Percentiles rank a stretch among this genome's conserved stretches.
phyloP scores from a whole-genome alignment of 1,139 yeast genomes.

The Sugiyamaella grinbergsii region DNA sequence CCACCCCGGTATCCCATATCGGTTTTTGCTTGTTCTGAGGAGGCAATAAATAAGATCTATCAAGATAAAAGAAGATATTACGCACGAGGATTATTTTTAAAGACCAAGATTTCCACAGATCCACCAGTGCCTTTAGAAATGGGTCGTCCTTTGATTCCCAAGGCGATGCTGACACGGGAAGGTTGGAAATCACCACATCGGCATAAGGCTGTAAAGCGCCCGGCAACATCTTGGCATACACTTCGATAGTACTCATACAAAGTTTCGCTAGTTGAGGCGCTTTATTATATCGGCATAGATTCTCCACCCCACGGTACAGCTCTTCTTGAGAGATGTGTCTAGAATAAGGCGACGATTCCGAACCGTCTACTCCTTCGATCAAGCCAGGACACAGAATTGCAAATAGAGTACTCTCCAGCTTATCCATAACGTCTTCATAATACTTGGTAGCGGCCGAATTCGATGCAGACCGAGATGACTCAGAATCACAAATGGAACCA shows the following conservation, averaged over 20 bases:
- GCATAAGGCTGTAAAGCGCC: conserved; percentile 1
- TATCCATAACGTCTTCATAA: conserved; percentile 28
- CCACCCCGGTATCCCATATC: conserved; percentile 33
- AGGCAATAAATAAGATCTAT: conserved; percentile 42
- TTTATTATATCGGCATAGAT: conserved; percentile 41
- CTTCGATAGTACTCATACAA: conserved; percentile 10
- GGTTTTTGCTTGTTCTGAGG: conserved; percentile 35
- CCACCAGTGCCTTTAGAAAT: conserved; percentile 22
- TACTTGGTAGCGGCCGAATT: conserved; percentile 26
- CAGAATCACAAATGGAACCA: background rate
- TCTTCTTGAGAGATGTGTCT: conserved; percentile 35
- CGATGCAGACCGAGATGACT: conserved; percentile 6
- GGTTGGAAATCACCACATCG: background rate
- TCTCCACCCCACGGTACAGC: conserved; percentile 45
- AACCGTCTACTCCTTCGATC: conserved; percentile 1
- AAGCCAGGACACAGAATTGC: conserved; percentile 29
- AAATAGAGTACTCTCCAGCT: conserved; percentile 32
- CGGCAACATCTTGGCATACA: conserved; percentile 10
- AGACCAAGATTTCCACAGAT: conserved; percentile 36
- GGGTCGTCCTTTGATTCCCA: conserved; percentile 2
- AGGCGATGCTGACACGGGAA: background rate
- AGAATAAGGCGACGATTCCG: conserved; percentile 11
- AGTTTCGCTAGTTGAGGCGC: conserved; percentile 34
- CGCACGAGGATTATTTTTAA: conserved; percentile 34
- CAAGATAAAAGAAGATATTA: conserved; percentile 43